phyloP scores from a whole-genome alignment of 768 basidiomycete genomes.

The Crepidotus variabilis region DNA sequence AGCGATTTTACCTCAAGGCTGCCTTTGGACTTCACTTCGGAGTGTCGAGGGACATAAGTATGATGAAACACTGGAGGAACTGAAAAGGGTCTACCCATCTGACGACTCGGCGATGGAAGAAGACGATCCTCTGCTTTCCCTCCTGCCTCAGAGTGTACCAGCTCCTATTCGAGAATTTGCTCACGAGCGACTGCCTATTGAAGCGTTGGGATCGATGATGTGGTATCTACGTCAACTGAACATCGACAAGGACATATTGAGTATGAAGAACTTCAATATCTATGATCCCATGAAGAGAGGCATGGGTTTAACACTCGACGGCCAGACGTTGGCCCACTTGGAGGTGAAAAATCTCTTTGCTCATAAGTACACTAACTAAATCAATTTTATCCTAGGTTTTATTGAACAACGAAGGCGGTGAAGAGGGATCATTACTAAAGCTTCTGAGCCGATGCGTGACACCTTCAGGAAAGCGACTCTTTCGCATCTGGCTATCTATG shows the following conservation, averaged over 20 bases:
- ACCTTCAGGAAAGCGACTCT: constrained; percentile 93
- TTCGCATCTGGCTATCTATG: constrained; percentile 95
- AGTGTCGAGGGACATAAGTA: constrained; percentile 80
- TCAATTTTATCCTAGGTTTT: constrained; percentile 50
- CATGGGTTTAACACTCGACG: constrained; percentile 84
- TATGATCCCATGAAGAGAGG: constrained; percentile 94
- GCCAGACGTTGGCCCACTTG: constrained; percentile 91
- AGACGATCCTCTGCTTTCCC: constrained; percentile 30
- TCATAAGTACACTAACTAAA: neutral
- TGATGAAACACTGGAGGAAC: constrained; percentile 62
- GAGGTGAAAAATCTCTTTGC: constrained; percentile 49
- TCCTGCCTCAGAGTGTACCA: constrained; percentile 51
- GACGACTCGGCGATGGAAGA: constrained; percentile 34
- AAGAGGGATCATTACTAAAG: constrained; percentile 85
- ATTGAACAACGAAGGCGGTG: constrained; percentile 89
- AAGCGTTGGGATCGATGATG: constrained; percentile 87
- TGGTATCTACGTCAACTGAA: constrained; percentile 91
- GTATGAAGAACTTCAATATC: constrained; percentile 96
- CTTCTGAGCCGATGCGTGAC: constrained; percentile 83
- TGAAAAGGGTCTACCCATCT: constrained; percentile 61
- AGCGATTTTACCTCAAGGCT: constrained; percentile 70
- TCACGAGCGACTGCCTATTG: constrained; percentile 62
- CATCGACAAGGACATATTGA: constrained; percentile 92
- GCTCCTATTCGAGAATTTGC: constrained; percentile 73
- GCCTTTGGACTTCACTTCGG: constrained; percentile 87